Evolutionary conservation across 2,329 filamentous ascomycete genomes (phyloP).

Genomic region (Thielaviopsis euricoi): DNA sequence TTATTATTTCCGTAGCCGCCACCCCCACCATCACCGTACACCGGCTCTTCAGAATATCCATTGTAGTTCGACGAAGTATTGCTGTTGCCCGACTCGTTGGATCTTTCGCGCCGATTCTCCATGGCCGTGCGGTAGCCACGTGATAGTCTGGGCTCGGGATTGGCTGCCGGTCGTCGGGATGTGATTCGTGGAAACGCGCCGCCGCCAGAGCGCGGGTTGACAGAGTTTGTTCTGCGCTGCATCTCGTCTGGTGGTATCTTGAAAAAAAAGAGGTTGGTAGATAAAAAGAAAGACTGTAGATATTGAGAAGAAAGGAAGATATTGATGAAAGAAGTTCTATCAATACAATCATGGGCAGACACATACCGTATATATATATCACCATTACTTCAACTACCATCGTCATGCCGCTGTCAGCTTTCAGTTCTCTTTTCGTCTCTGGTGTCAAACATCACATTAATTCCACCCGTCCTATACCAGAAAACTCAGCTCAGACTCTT

Average conservation of each 20-base stretch:
- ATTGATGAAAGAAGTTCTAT: no score
- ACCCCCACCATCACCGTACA: not conserved
- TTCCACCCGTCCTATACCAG: no score
- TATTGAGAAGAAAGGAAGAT: no score
- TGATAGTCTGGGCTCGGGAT: not conserved
- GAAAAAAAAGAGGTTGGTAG: not conserved
- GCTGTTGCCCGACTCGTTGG: not conserved
- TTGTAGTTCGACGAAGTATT: not conserved
- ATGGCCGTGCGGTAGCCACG: not conserved
- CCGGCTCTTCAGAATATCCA: not conserved
- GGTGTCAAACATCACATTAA: no score
- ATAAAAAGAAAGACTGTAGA: no score
- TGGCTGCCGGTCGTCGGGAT: not conserved
- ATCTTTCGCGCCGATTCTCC: not conserved
- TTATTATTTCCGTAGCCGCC: not conserved
- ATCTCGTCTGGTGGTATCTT: not conserved
- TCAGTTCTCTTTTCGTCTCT: no score
- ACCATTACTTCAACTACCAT: no score
- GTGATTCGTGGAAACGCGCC: constrained; percentile 3
- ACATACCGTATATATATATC: no score
- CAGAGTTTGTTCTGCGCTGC: constrained; percentile 4
- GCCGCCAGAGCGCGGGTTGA: constrained; percentile 3
- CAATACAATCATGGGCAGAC: no score
- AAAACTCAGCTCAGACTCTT: not conserved
- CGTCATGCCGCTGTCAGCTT: no score